Evolutionary conservation across 2,329 filamentous ascomycete genomes (phyloP), one percentile per base, ranked within the genome.

Genomic region (Ascochyta clinopodiicola): DNA sequence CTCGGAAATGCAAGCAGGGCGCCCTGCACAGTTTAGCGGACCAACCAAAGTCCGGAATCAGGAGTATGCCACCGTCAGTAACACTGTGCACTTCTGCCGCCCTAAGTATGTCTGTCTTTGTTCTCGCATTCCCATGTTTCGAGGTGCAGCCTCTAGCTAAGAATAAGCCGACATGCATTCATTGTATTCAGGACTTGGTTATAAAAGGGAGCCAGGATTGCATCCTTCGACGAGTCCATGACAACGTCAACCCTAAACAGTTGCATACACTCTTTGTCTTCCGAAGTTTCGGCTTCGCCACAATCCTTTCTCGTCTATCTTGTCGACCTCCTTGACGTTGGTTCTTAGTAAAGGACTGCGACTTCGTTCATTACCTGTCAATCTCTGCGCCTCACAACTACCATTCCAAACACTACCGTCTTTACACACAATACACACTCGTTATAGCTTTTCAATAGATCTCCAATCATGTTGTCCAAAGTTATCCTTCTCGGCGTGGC

Each of bases 381-480:
- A 37, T 25, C 4, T 34, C 31, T 38, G 4, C 31, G 13, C 37
- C 24, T 17, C 25, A 25, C 24, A 17, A 24, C 13, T 6, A 29
- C 12, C n/a, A 34, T 13, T 13, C 9, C 12, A 39, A 27, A 24
- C 22, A 35, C 22, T 24, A n/a, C 17, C 29, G 6, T n/a, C 29
- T 22, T 15, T 34, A 48, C 38, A 43, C 15, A 46, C 39, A 22
- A 47, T 48, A 17, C 15, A 38, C 34, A 36, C 10, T 45, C 27
- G 36, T 55, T 35, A 2, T 34, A 40, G 6, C 17, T 21, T 12
- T 45, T 40, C 12, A 34, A 46, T 25, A 38, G 15, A 42, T 35
- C 32, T 19, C 31, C 37, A 19, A 62, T 10, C 13, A 68, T 69
- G 64, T 51, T 66, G 37, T 51, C 60, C 51, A 69, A 64, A 46